These are phyloP conservation scores for Lachnellula hyalina DNA, from an alignment of 2,329 filamentous ascomycete genomes.

Conservation along the genomic window DNA sequence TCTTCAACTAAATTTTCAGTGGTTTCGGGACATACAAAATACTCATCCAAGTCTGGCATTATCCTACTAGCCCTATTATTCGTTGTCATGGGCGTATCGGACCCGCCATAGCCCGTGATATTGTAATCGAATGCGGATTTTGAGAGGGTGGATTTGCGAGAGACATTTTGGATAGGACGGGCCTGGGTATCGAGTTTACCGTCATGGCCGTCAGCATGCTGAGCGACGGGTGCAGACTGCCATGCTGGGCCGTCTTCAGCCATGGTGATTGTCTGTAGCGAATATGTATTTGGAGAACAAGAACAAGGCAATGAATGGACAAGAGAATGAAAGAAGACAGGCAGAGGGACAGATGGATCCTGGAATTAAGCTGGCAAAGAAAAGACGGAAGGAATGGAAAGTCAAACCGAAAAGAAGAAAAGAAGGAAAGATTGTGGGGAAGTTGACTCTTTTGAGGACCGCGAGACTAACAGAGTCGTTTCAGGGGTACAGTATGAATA, in stretches of 20 bases:
- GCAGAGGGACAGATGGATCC: neutral
- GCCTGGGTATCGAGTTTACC: neutral
- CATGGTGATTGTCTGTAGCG: constrained; percentile 13
- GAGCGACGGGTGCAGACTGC: neutral
- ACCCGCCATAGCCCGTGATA: constrained; percentile 7
- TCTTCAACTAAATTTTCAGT: neutral
- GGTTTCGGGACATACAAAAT: constrained; percentile 22
- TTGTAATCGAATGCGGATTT: constrained; percentile 8
- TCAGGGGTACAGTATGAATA: neutral
- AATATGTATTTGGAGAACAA: neutral
- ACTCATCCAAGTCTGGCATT: constrained; percentile 19
- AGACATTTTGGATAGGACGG: constrained; percentile 1
- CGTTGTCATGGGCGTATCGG: constrained; percentile 16
- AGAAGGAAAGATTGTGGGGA: neutral
- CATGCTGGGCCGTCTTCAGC: constrained; percentile 6
- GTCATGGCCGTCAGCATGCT: neutral
- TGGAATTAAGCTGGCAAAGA: too few species aligned
- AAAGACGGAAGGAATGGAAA: neutral
- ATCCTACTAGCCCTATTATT: constrained; percentile 1
- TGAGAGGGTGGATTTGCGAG: constrained; percentile 12
- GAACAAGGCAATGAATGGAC: neutral
- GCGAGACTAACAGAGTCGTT: neutral
- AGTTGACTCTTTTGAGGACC: neutral
- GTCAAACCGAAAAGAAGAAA: neutral
- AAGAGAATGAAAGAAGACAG: neutral